Evolutionary conservation across 2,329 filamentous ascomycete genomes (phyloP).

Genomic region (Stagonosporopsis cucurbitacearum): DNA sequence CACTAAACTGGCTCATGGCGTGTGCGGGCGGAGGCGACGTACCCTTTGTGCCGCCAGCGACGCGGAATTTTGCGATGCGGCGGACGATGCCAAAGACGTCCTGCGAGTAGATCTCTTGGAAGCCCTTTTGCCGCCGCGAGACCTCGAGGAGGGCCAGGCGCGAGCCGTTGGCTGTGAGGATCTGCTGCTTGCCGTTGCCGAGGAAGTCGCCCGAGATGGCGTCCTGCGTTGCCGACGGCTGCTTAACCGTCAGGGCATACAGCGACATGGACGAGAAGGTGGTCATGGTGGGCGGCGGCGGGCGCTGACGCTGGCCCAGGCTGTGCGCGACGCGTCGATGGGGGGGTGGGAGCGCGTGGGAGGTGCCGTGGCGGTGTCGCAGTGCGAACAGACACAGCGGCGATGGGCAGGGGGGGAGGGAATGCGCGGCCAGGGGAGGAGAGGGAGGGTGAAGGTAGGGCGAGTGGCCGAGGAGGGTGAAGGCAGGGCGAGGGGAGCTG

Average conservation of each 20-base stretch:
- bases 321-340: conserved; percentile 24
- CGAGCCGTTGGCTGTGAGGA: conserved; percentile 90
- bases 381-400: not conserved
- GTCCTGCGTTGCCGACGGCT: conserved; percentile 85
- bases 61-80: conserved; percentile 83
- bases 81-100: conserved; percentile 97
- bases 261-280: conserved; percentile 98
- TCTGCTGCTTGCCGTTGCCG: conserved; percentile 96
- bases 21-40: conserved; percentile 53
- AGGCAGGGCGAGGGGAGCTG: not conserved
- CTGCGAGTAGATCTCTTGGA: conserved; percentile 85
- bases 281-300: conserved; percentile 71
- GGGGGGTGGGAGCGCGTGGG: conserved; percentile 3
- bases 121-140: conserved; percentile 82
- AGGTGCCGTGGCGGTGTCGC: conserved; percentile 4
- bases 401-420: not conserved
- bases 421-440: not conserved
- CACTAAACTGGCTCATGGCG: conserved; percentile 54
- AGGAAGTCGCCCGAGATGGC: conserved; percentile 95
- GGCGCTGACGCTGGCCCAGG: conserved; percentile 44
- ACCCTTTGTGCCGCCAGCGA: conserved; percentile 97
- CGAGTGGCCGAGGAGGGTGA: too few relatives aligned
- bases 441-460: not conserved
- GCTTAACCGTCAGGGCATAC: conserved; percentile 95
- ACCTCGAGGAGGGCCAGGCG: conserved; percentile 87